Evolutionary conservation across 257 asterid species (phyloP), one percentile per base, ranked within the genome.

Genomic region (Salvia splendens): DNA sequence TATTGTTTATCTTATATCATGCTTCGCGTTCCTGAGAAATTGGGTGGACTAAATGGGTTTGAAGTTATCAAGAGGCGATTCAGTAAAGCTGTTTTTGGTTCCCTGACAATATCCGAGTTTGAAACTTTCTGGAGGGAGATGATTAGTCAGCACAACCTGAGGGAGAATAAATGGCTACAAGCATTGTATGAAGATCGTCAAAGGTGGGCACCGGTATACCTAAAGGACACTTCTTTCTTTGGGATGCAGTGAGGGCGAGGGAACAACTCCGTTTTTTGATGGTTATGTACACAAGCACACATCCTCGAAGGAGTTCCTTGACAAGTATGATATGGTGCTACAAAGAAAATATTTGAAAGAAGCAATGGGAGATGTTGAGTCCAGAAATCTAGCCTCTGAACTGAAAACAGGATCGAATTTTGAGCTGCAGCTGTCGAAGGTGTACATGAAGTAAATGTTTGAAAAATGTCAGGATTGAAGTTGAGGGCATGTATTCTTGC

Each of bases 201-300:
- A 54, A 63, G 65, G 41, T 86, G 89, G 92, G 86, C 69, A 7
- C 92, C 89, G 16, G 89, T 85, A 47, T 83, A 85, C 81, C 68
- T 85, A 53, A 85, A 82, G 70, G 88, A 82, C 61, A 55, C 77
- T 32, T 80, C 65, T 58, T 83, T 77, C 35, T 69, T 71, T 32
- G 87, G 89, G 52, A 77, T 83, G 76, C 64, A 79, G 71, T 48
- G 84, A 77, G 67, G 71, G 14, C 5, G 82, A 79, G 72, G 73
- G 73, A 14, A 55, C 63, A n/a, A 69, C 67, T 54, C 54, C 83
- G 24, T 78, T 78, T 65, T 86, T 82, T 65, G 77, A 86, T 57
- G 89, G 83, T 52, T 86, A 80, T 71, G 83, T 84, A 46, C 83
- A 80, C 67, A 85, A 85, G 67, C 85, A 79, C 69, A 86, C 92